Evolutionary conservation across 2,329 filamentous ascomycete genomes (phyloP), one percentile per base, ranked within the genome.

Genomic region (Coniochaeta pulveracea): DNA sequence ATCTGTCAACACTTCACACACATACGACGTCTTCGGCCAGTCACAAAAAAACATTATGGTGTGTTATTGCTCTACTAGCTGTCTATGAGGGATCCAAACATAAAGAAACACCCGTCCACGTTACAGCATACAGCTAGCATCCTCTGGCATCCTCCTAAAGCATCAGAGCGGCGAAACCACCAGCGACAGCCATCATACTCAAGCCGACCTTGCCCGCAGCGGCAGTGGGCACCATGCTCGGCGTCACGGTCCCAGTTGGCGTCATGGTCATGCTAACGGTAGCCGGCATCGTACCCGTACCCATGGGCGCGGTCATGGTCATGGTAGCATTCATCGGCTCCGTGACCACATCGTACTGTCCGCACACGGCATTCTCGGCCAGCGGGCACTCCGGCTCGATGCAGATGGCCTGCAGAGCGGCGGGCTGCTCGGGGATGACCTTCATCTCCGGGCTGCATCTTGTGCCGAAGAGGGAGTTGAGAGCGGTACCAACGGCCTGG

Each of bases 321-420:
- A 15, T 28, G 23, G 31, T 36, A 3, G 19, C 19, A 3, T 21
- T 34, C n/a, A 16, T 14, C 18, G 46, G 47, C 36, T 40, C 47
- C 6, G 50, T 19, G 3, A 44, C 51, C 10, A 47, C 26, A 4
- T 50, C 50, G 44, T 72, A 72, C n/a, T 48, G 43, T 12, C 46
- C 44, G 45, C 72, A 76, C 5, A 55, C 56, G 6, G 61, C 50
- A 33, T 65, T 60, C 6, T 52, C 41, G 10, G 65, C 58, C 10
- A 66, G 32, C 2, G 63, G 63, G 49, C 71, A 76, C 24, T 51
- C 47, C n/a, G 56, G 52, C 24, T 58, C 61, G 42, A 64, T 64
- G 56, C 72, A 77, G 41, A 77, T 72, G 35, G 63, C 56, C 51
- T 77, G 69, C 15, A 69, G 54, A 44, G 68, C 57, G 8, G 58